Conservation (phyloP, 2,329 filamentous ascomycete species). For the Fusarium oligoseptatum region DNA sequence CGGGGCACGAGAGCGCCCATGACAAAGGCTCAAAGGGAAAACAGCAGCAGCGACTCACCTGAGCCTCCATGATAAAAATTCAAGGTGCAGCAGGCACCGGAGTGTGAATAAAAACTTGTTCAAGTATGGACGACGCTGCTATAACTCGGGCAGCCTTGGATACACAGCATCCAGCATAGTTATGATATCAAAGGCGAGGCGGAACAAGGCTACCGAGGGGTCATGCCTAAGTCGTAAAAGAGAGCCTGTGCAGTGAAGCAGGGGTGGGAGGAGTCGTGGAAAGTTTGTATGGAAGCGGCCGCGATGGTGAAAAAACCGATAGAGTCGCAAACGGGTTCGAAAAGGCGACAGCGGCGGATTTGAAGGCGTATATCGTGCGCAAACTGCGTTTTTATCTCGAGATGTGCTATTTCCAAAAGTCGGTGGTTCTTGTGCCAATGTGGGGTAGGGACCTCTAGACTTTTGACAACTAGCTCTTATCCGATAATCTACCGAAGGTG, state of each 20-base stretch:
- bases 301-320: constrained; percentile 1
- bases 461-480: too few relatives aligned
- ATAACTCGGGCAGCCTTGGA: constrained; percentile 59
- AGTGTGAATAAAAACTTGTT: constrained; percentile 10
- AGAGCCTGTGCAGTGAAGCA: constrained; percentile 28
- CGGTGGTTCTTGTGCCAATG: constrained; percentile 56
- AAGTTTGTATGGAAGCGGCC: constrained; percentile 16
- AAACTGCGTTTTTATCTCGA: constrained; percentile 54
- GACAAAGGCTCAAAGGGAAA: constrained; percentile 27
- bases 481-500: too few relatives aligned
- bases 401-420: constrained; percentile 55
- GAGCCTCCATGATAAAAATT: constrained; percentile 60
- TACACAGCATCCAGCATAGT: constrained; percentile 59
- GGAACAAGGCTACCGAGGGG: constrained; percentile 57
- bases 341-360: constrained; percentile 34
- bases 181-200: constrained; percentile 49
- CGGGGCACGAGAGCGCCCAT: constrained; percentile 48
- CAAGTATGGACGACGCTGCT: constrained; percentile 54
- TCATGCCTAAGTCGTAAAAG: constrained; percentile 53
- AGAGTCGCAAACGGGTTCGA: constrained; percentile 9
- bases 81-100: constrained; percentile 33
- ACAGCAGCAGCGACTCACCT: constrained; percentile 53
- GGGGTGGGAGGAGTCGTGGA: constrained; percentile 21
- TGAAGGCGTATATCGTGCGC: constrained; percentile 34
- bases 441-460: constrained; percentile 45